Conservation (phyloP, 176 grass and related monocot genomes). For the Zizania latifolia region DNA sequence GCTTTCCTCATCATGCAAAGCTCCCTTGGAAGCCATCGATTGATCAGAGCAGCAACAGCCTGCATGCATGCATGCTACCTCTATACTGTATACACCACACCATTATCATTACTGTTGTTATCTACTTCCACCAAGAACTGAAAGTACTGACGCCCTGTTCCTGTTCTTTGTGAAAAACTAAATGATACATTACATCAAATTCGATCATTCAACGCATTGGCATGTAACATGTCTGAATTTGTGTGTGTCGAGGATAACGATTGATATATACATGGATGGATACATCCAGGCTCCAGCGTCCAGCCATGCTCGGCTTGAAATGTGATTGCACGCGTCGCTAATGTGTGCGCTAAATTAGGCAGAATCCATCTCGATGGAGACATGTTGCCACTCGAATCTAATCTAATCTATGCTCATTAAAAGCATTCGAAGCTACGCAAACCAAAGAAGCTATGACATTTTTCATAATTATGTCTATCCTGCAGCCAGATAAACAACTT, state of each 20-base stretch:
- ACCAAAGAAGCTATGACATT: constrained; percentile 6
- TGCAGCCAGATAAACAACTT: constrained; percentile 1
- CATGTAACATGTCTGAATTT: background rate
- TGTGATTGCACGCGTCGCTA: background rate
- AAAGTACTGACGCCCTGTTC: background rate
- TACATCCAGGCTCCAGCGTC: background rate
- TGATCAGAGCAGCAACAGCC: background rate
- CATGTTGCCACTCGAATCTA: constrained; percentile 41
- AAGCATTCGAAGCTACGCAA: constrained; percentile 53
- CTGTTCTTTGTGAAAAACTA: too few relatives aligned
- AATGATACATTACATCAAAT: too few relatives aligned
- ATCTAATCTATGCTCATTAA: constrained; percentile 21
- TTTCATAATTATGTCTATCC: constrained; percentile 33
- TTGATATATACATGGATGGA: background rate
- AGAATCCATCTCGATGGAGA: constrained; percentile 31
- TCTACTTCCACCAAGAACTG: background rate
- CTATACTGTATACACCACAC: too few relatives aligned
- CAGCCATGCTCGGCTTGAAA: too few relatives aligned
- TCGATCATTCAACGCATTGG: too few relatives aligned
- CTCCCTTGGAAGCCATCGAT: constrained; percentile 21
- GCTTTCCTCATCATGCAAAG: constrained; percentile 47
- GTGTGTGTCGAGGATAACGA: background rate
- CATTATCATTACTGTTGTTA: background rate
- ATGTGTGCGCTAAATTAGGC: background rate
- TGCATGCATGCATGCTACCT: background rate